Percentiles rank a stretch among this genome's conserved stretches.
These are phyloP conservation scores for Exophiala mesophila DNA, from an alignment of 2,329 filamentous ascomycete genomes.

Conservation along the genomic window DNA sequence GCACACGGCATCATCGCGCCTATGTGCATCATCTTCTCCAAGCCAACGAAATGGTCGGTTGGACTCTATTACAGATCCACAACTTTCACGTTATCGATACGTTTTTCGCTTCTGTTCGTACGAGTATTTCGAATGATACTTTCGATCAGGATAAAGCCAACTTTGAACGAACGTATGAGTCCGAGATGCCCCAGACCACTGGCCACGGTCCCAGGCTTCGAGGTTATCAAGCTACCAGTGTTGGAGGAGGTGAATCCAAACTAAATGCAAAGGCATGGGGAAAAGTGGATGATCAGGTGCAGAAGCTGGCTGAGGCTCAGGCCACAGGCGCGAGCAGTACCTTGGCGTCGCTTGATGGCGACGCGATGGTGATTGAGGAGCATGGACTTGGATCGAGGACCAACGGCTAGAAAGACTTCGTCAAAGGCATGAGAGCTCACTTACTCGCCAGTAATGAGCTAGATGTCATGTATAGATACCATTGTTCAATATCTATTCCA, in stretches of 20 bases:
- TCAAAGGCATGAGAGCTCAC: too few relatives aligned
- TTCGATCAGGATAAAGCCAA: slow-evolving; percentile 51
- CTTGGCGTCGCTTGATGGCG: slow-evolving; percentile 47
- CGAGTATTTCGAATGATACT: slow-evolving; percentile 53
- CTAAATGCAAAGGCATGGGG: slow-evolving; percentile 66
- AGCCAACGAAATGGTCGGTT: slow-evolving; percentile 94
- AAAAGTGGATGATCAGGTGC: slow-evolving; percentile 48
- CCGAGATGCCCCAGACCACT: slow-evolving; percentile 65
- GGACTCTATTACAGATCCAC: slow-evolving; percentile 87
- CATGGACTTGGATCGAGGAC: slow-evolving; percentile 49
- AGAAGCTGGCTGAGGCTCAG: slow-evolving; percentile 45
- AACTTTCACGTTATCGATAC: slow-evolving; percentile 68
- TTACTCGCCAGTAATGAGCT: too few relatives aligned
- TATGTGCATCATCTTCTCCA: slow-evolving; percentile 82
- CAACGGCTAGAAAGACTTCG: too few relatives aligned
- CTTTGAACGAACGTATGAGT: slow-evolving; percentile 66
- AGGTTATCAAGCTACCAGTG: slow-evolving; percentile 75
- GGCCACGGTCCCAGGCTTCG: slow-evolving; percentile 71
- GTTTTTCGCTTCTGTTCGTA: slow-evolving; percentile 70
- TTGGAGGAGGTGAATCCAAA: slow-evolving; percentile 56
- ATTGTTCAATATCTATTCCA: too few relatives aligned
- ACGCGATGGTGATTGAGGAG: slow-evolving; percentile 49
- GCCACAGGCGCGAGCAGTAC: too few relatives aligned
- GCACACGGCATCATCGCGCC: slow-evolving; percentile 75
- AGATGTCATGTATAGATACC: too few relatives aligned